Conservation (phyloP, 139 green algal genomes). For the Prasinococcaceae sp. region DNA sequence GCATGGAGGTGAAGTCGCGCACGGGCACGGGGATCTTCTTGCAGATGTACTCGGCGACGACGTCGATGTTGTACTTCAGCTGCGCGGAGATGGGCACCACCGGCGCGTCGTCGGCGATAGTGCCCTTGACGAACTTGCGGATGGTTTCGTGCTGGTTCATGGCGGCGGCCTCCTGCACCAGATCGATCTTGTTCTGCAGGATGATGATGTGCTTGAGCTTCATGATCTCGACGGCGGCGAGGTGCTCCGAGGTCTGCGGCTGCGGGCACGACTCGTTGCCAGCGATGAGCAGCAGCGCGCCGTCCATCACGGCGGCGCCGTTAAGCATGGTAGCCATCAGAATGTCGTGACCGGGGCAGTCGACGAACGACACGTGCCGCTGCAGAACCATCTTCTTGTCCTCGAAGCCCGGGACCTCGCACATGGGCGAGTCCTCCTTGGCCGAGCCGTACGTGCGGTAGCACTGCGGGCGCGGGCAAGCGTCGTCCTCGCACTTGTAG, state of each 20-base stretch:
- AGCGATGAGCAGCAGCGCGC: constrained; percentile 92
- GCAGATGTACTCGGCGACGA: constrained; percentile 94
- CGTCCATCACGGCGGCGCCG: constrained; percentile 98
- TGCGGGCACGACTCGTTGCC: constrained; percentile 97
- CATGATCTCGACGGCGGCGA: constrained; percentile 99
- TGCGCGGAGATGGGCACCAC: constrained; percentile 94
- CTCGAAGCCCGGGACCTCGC: constrained; percentile 63
- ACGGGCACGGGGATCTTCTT: constrained; percentile 55
- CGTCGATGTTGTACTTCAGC: constrained; percentile 99
- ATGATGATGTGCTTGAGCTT: constrained; percentile 85
- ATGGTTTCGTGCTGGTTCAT: constrained; percentile 90
- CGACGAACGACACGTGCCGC: constrained; percentile 95
- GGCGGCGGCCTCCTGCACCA: constrained; percentile 78
- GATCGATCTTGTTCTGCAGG: constrained; percentile 85
- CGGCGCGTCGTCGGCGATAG: constrained; percentile 86
- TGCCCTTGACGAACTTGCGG: constrained; percentile 86
- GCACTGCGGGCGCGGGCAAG: constrained; percentile 62
- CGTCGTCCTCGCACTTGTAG: constrained; percentile 72
- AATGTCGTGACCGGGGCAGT: constrained; percentile 99
- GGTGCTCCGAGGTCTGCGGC: constrained; percentile 91
- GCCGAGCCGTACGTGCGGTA: constrained; percentile 65
- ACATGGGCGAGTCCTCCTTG: constrained; percentile 74
- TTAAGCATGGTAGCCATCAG: constrained; percentile 99
- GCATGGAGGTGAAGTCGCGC: constrained; percentile 84
- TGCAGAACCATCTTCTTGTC: constrained; percentile 74